Evolutionary conservation across 2,329 filamentous ascomycete genomes (phyloP).

Genomic region (Hymenoscyphus scutula): DNA sequence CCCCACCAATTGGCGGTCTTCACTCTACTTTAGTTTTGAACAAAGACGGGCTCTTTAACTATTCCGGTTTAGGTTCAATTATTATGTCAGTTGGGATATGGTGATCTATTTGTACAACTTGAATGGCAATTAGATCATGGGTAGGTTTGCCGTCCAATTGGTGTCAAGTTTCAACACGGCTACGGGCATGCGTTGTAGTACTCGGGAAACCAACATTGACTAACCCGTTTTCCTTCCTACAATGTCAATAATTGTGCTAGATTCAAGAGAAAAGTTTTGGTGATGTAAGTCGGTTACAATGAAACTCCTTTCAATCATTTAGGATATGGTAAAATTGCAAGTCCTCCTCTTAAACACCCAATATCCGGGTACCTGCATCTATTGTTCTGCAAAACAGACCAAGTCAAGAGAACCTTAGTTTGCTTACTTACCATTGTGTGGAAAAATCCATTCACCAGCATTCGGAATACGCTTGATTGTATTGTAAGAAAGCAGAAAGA

Average conservation of each 20-base stretch:
- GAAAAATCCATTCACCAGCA: too few species aligned
- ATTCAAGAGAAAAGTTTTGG: background rate
- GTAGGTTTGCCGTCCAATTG: background rate
- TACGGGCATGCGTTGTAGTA: background rate
- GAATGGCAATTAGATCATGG: background rate
- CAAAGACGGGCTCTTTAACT: background rate
- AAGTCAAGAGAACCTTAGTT: background rate
- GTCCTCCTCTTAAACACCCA: background rate
- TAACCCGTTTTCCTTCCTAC: background rate
- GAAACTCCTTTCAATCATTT: background rate
- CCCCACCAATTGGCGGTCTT: background rate
- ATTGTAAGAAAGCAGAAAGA: too few species aligned
- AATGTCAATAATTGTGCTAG: background rate
- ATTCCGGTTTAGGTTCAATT: background rate
- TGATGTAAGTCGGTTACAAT: background rate
- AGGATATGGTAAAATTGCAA: background rate
- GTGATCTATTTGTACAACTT: background rate
- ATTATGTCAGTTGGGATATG: background rate
- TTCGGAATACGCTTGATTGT: too few species aligned
- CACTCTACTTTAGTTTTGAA: background rate
- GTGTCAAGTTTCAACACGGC: background rate
- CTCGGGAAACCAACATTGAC: slow-evolving; percentile 1
- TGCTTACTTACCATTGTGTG: too few species aligned
- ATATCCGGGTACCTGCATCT: slow-evolving; percentile 1
- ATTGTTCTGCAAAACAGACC: background rate